Evolutionary conservation across 371 early-diverging fungal species (phyloP).

Genomic region (Gilbertella persicaria): DNA sequence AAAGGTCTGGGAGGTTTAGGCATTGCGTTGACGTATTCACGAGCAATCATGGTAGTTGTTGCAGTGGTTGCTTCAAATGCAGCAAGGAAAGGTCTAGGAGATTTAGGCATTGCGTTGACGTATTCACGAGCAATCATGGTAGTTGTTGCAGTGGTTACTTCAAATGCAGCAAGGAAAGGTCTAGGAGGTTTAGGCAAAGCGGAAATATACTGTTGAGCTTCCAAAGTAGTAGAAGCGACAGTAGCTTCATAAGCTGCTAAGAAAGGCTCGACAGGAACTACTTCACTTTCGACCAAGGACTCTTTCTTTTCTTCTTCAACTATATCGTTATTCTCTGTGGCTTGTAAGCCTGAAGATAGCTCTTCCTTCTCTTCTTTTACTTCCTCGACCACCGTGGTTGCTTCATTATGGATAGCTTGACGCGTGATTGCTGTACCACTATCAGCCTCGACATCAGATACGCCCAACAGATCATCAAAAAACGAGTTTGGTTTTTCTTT

Average conservation of each 20-base stretch:
- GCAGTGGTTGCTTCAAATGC: slow-evolving; percentile 7
- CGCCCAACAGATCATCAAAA: background rate
- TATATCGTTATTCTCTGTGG: background rate
- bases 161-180: slow-evolving; percentile 15
- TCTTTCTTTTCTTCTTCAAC: background rate
- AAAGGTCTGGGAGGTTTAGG: slow-evolving; percentile 1
- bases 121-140: background rate
- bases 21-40: background rate
- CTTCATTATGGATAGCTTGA: no score
- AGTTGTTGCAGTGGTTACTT: background rate
- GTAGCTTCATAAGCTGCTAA: slow-evolving; percentile 7
- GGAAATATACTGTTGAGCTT: background rate
- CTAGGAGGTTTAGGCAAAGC: background rate
- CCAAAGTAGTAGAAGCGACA: background rate
- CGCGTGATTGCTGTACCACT: background rate
- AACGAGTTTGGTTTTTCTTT: background rate
- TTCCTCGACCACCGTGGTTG: no score
- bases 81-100: slow-evolving; percentile 8
- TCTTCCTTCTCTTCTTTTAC: no score
- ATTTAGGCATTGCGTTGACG: background rate
- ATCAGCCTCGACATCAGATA: background rate
- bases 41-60: background rate
- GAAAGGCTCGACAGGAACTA: background rate
- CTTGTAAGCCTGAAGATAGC: background rate
- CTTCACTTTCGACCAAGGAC: background rate